Base-by-base conservation (phyloP, 1,284 basidiomycete genomes). In the Sphagnurus paluster region DNA sequence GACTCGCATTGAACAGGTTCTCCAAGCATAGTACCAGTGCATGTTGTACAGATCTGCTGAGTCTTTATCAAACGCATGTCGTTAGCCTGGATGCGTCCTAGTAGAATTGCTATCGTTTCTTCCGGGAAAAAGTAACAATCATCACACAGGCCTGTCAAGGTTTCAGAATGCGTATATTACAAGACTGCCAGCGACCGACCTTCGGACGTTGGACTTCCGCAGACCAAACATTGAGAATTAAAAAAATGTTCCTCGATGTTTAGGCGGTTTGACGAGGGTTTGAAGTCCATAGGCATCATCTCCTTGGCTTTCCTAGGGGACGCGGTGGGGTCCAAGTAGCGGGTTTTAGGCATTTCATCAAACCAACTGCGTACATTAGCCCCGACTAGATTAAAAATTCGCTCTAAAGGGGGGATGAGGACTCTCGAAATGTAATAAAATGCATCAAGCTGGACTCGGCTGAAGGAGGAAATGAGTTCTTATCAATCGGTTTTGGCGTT, bases 321-420 rank as follows among this genome's bases (percentile, higher is more conserved):
- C 5, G 78, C 80, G 62, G 60, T 52, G 43, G 59, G 44, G 40
- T 65, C 72, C 9, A 69, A 59, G 8, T 68, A 61, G 23, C 69
- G 60, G 19, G 66, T 66, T 60, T 80, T 87, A 0, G 93, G 90
- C 90, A 97, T 94, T 35, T 89, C 85, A 47, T 87, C 79, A 59
- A 85, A 98, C 97, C 97, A 99, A 24, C 75, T 70, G 42, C 80
- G 79, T 25, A 98, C 87, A 59, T 98, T 90, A 3, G 88, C 93
- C 5, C 97, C 96, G 24, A 96, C 76, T 20, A 98, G 80, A 58
- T 90, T 94, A 71, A 98, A 93, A 35, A 99, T 84, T 28, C 96
- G 79, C 49, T 89, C 86, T 48, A 99, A 64, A 0, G 96, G 93
- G 3, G 93, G 93, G 41, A 98, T 90, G 39, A 99, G 77, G 14